Conservation (phyloP, 108 stramenopile species). For the Cyclotella choctawhatcheeana region DNA sequence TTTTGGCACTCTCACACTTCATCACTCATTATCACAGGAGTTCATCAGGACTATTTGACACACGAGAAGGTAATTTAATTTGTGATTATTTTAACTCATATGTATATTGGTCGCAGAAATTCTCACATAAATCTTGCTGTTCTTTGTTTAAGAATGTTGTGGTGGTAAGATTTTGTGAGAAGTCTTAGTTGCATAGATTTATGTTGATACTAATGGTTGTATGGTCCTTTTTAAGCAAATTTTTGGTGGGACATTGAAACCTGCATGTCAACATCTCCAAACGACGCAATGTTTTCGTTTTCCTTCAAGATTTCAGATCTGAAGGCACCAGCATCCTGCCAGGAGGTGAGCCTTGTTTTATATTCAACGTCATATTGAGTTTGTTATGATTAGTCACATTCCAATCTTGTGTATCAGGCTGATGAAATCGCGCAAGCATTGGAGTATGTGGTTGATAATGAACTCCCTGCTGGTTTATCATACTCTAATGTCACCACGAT, state of each 20-base stretch:
- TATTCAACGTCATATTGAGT: too few species aligned
- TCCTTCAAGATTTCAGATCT: background rate
- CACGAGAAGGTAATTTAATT: background rate
- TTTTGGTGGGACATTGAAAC: slow-evolving; percentile 16
- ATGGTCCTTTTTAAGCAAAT: too few species aligned
- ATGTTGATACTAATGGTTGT: too few species aligned
- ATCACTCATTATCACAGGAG: background rate
- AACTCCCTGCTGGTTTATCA: background rate
- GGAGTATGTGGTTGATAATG: slow-evolving; percentile 9
- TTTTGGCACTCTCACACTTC: too few species aligned
- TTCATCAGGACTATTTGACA: slow-evolving; percentile 1
- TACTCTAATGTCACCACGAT: background rate
- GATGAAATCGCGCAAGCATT: slow-evolving; percentile 1
- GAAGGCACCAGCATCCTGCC: slow-evolving; percentile 1
- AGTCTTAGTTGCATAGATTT: too few species aligned
- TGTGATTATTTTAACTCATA: background rate
- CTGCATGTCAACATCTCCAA: slow-evolving; percentile 7
- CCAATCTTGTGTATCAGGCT: background rate
- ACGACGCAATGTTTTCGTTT: slow-evolving; percentile 5
- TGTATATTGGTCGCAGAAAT: background rate
- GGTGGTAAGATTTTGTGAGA: background rate
- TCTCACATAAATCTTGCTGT: background rate
- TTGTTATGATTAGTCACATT: too few species aligned
- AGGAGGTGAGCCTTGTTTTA: slow-evolving; percentile 1
- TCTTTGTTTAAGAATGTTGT: background rate